A percentile compares a stretch with the other conserved stretches of the same genome.
These are phyloP conservation scores for Vitis rotundifolia DNA, from an alignment of 164 flowering plant genomes.

Conservation along the genomic window DNA sequence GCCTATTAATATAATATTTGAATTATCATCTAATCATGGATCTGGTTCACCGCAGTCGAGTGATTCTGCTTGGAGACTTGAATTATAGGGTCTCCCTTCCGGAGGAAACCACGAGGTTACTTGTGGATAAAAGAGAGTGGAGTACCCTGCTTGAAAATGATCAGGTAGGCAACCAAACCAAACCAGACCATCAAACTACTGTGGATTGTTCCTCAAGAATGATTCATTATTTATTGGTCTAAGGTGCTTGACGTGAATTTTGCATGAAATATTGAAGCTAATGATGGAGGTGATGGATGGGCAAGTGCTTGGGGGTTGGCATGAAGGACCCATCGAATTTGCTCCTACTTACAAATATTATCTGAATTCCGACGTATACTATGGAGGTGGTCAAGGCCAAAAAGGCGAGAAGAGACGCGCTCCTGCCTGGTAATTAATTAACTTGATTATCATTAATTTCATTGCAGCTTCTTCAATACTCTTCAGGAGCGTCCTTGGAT, in stretches of 20 bases:
- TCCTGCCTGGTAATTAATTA: slow-evolving; percentile 61
- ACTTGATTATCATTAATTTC: background rate
- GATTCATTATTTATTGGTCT: background rate
- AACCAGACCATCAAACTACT: too few species aligned
- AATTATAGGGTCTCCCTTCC: slow-evolving; percentile 46
- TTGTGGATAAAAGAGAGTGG: slow-evolving; percentile 37
- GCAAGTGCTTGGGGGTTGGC: slow-evolving; percentile 56
- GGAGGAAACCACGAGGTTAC: slow-evolving; percentile 23
- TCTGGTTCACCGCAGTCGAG: slow-evolving; percentile 27
- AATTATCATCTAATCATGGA: background rate
- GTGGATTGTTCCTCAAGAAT: too few species aligned
- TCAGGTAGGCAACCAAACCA: slow-evolving; percentile 28
- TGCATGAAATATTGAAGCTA: slow-evolving; percentile 40
- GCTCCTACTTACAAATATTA: slow-evolving; percentile 70
- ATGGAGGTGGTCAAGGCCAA: slow-evolving; percentile 33
- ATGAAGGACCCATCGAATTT: slow-evolving; percentile 53
- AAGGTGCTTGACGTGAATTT: background rate
- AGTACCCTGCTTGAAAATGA: slow-evolving; percentile 31
- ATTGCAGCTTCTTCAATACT: background rate
- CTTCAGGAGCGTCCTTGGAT: too few species aligned
- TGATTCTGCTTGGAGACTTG: slow-evolving; percentile 46
- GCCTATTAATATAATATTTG: background rate
- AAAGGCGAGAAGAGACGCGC: slow-evolving; percentile 48
- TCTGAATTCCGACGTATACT: slow-evolving; percentile 48
- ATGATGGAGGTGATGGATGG: slow-evolving; percentile 59